Percentiles rank a stretch among this genome's conserved stretches.
phyloP scores from a whole-genome alignment of 2,329 filamentous ascomycete species.

The Cladosporium cucumerinum region DNA sequence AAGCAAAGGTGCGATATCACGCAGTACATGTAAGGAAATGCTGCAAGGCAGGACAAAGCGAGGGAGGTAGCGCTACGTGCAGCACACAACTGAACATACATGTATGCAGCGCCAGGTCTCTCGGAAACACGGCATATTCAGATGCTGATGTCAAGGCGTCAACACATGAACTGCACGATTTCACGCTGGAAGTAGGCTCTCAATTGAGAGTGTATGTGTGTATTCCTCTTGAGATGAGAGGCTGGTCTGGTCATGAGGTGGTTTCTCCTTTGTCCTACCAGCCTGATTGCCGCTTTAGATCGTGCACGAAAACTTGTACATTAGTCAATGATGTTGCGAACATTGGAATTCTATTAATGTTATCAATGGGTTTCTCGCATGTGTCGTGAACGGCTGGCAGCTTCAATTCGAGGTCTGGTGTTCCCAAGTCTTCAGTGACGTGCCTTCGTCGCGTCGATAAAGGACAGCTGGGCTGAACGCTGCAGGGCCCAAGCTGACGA shows the following conservation, averaged over 20 bases:
- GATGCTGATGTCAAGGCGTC: not conserved
- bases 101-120: too few relatives aligned
- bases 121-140: not conserved
- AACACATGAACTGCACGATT: not conserved
- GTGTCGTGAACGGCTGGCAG: not conserved
- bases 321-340: not conserved
- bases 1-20: not conserved
- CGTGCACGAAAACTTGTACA: not conserved
- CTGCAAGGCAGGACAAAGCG: not conserved
- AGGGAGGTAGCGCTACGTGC: not conserved
- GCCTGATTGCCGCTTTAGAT: not conserved
- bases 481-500: conserved; percentile 1
- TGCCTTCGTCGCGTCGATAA: not conserved
- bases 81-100: not conserved
- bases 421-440: not conserved
- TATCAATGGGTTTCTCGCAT: not conserved
- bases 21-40: not conserved
- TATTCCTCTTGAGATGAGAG: not conserved
- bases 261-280: not conserved
- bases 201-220: not conserved
- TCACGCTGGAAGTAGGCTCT: not conserved
- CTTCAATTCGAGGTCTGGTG: not conserved
- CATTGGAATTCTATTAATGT: not conserved
- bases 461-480: not conserved
- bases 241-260: not conserved